Percentiles rank a stretch among this genome's conserved stretches.
phyloP scores from a whole-genome alignment of 345 rosid genomes.

The Eucalyptus cloeziana region DNA sequence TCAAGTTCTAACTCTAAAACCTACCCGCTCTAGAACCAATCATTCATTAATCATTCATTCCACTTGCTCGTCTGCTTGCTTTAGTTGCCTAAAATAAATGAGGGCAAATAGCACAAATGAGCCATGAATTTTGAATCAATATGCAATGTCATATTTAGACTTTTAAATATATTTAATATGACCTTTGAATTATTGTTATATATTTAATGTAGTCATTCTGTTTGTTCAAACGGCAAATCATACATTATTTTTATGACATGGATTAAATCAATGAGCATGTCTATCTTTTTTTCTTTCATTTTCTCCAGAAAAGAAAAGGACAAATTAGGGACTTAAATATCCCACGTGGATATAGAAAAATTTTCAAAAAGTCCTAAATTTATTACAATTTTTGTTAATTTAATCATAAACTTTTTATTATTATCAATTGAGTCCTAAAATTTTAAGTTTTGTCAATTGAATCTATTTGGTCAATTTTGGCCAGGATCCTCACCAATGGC shows the following conservation, averaged over 20 bases:
- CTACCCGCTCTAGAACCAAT: no score
- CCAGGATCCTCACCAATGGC: no score
- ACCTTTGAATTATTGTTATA: not conserved
- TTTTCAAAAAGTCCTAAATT: no score
- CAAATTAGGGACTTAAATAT: not conserved
- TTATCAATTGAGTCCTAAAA: fast-evolving
- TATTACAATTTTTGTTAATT: no score
- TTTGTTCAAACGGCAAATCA: not conserved
- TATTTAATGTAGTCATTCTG: not conserved
- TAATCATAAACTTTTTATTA: no score
- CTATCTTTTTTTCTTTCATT: not conserved
- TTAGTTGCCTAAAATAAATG: not conserved
- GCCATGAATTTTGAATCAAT: not conserved
- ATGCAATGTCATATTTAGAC: not conserved
- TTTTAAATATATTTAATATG: not conserved
- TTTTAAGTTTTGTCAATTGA: not conserved
- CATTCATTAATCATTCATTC: not conserved
- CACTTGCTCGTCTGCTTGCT: not conserved
- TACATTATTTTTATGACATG: not conserved
- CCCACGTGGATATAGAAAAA: no score
- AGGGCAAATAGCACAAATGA: not conserved
- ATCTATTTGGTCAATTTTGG: not conserved
- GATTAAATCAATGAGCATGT: not conserved
- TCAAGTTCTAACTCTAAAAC: no score
- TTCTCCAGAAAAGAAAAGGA: not conserved